Base-by-base conservation (phyloP, 2,329 filamentous ascomycete genomes). In the Aurifilum marmelostoma region DNA sequence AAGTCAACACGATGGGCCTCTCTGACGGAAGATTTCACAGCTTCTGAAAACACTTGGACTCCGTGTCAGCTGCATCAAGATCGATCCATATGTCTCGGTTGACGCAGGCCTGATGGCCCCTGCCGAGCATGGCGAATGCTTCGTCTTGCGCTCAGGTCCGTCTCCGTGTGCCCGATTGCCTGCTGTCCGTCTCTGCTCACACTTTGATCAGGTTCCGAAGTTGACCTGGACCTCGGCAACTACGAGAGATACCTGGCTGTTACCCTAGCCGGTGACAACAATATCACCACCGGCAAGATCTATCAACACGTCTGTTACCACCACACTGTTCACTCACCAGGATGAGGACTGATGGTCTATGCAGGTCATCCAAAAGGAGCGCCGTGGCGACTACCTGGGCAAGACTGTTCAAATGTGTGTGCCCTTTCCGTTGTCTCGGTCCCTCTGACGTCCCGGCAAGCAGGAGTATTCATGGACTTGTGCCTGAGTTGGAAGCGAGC, bases 251-350 rank as follows among this genome's bases (percentile, higher is more conserved):
- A 97, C 78, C 89, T 97, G 67, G 90, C 91, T 76, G 90, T 95
- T 73, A 92, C 90, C 67, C 85, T 98, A 71, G 93, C 89, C 11
- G 86, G 90, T 71, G 94, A 97, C 75, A 93, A 95, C 84, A 98
- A 98, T 81, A 97, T 99, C 80, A 99, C 96, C 3, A 97, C 95
- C 7, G 96, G 96, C 77, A 97, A 98, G 84, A 93, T 98, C 74
- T 98, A 97, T 82, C 87, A 93, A 76, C 89, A 92, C 75, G 94
- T 97, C 66, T 94, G 97, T 75, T 86, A 91, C 77, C 84, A 6
- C 86, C 67, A 54, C 8, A 29, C 12, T 52, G 52, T 59, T 27
- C 60, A n/a, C 16, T 7, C n/a, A 16, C 16, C 18, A 6, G 24
- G 16, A 39, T 43, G 27, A 56, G 3, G 24, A 21, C 67, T 73